A percentile compares a stretch with the other conserved stretches of the same genome.
Evolutionary conservation across 257 asterid genomes (phyloP).

Genomic region (Apocynum venetum): DNA sequence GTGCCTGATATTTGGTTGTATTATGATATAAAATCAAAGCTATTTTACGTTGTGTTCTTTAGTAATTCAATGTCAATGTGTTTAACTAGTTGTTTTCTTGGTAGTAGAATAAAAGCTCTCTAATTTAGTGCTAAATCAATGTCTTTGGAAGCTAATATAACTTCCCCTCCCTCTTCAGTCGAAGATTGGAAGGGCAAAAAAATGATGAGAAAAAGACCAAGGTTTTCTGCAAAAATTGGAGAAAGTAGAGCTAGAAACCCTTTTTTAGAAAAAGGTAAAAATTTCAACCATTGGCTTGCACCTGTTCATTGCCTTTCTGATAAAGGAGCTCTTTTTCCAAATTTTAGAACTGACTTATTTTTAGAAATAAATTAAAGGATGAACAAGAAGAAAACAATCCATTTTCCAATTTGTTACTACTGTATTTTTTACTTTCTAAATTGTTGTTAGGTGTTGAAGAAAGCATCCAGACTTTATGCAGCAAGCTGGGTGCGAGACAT

Average conservation of each 20-base stretch:
- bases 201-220: not conserved
- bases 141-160: not conserved
- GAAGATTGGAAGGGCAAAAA: not conserved
- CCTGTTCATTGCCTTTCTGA: not conserved
- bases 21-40: too few relatives aligned
- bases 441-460: constrained; percentile 62
- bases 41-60: not conserved
- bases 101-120: not conserved
- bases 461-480: constrained; percentile 73
- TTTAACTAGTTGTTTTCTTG: not conserved
- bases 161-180: not conserved
- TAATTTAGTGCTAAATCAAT: not conserved
- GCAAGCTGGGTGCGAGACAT: constrained; percentile 96
- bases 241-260: too few relatives aligned
- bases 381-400: not conserved
- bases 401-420: not conserved
- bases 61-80: not conserved
- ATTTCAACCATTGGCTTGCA: not conserved
- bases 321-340: not conserved
- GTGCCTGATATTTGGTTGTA: not conserved
- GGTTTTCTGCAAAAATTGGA: not conserved
- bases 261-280: too few relatives aligned
- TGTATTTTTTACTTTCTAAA: constrained; percentile 1
- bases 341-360: not conserved
- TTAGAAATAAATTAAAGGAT: not conserved